These are phyloP conservation scores for Kokia cookei DNA, from an alignment of 441 rosid species.

Conservation along the genomic window DNA sequence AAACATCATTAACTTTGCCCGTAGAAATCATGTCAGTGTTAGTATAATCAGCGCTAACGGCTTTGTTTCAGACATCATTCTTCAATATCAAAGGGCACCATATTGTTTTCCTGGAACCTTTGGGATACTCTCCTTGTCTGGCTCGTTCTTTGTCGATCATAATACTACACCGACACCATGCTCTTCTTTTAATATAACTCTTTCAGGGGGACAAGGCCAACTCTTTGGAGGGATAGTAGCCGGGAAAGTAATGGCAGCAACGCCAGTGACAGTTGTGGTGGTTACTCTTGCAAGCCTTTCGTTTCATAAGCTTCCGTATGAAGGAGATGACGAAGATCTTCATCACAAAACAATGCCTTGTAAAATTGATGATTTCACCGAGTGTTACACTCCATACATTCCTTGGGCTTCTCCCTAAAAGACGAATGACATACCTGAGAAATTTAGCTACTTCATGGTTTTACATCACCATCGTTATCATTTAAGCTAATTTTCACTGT, in stretches of 20 bases:
- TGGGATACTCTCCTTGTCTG: conserved; percentile 27
- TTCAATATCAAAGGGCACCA: conserved; percentile 30
- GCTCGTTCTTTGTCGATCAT: conserved; percentile 23
- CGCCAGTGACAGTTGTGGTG: conserved; percentile 28
- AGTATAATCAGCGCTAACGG: conserved; percentile 33
- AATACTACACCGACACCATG: not conserved
- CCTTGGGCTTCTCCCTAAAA: no score
- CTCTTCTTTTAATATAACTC: conserved; percentile 27
- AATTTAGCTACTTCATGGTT: no score
- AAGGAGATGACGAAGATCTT: conserved; percentile 7
- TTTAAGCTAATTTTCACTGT: no score
- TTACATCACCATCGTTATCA: no score
- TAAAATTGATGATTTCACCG: not conserved
- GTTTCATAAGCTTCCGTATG: conserved; percentile 21
- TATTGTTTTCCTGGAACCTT: conserved; percentile 35
- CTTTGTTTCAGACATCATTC: conserved; percentile 30
- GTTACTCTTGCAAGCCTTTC: conserved; percentile 27
- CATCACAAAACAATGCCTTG: not conserved
- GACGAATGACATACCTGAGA: no score
- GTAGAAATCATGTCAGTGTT: conserved; percentile 19
- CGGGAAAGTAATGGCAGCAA: conserved; percentile 37
- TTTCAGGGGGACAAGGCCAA: conserved; percentile 37
- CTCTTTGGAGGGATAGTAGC: conserved; percentile 40
- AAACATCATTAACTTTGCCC: conserved; percentile 22
- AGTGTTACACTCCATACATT: not conserved